These are phyloP conservation scores for Suillus spraguei DNA, from an alignment of 768 basidiomycete species.

Conservation along the genomic window DNA sequence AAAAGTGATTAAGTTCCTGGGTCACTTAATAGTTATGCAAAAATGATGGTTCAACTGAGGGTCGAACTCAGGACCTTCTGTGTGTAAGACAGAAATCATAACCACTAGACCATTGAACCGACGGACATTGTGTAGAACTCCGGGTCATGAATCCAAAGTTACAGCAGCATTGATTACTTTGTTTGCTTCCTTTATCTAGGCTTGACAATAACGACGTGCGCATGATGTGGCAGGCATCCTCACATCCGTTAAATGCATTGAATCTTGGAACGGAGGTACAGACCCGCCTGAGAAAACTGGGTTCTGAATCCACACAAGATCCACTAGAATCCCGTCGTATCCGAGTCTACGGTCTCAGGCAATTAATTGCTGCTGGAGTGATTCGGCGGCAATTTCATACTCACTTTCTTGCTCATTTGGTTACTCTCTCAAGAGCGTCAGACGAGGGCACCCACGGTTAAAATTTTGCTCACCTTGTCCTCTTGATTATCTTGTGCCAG, in stretches of 20 bases:
- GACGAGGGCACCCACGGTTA: neutral
- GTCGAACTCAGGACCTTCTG: slow-evolving; percentile 43
- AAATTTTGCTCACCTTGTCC: neutral
- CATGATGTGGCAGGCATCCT: neutral
- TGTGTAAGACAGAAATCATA: slow-evolving; percentile 58
- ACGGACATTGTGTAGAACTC: neutral
- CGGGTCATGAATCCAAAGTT: too few relatives aligned
- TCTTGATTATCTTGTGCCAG: neutral
- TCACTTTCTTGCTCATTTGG: neutral
- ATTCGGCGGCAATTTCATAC: neutral
- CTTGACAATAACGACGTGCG: neutral
- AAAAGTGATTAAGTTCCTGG: neutral
- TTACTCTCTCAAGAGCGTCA: neutral
- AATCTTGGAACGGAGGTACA: neutral
- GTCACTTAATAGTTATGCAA: slow-evolving; percentile 2
- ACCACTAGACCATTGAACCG: slow-evolving; percentile 63
- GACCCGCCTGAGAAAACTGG: slow-evolving; percentile 1
- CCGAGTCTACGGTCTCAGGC: neutral
- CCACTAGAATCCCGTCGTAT: neutral
- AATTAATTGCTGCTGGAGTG: neutral
- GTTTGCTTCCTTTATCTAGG: neutral
- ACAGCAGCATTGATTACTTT: neutral
- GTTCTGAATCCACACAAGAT: neutral
- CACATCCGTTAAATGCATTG: neutral
- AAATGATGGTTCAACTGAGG: slow-evolving; percentile 47